A percentile compares a stretch with the other conserved stretches of the same genome.
These are phyloP conservation scores for Penicillium polonicum DNA, from an alignment of 2,329 filamentous ascomycete genomes.

Conservation along the genomic window DNA sequence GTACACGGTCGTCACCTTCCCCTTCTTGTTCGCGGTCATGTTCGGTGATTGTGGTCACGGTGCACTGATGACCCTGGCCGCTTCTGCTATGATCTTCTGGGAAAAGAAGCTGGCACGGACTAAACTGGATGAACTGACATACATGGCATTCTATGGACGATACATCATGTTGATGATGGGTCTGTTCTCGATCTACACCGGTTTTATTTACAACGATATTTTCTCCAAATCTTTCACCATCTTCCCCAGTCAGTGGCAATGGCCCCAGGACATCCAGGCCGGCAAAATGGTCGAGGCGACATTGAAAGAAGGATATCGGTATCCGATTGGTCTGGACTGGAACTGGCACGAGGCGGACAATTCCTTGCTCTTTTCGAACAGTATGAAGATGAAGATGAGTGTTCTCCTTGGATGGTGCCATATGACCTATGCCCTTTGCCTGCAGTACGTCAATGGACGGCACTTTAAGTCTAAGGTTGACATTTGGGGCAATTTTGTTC, in stretches of 20 bases:
- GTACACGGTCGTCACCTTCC: slow-evolving; percentile 94
- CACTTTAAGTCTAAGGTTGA: slow-evolving; percentile 95
- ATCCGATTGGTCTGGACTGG: slow-evolving; percentile 94
- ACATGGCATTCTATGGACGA: slow-evolving; percentile 97
- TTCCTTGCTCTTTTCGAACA: slow-evolving; percentile 92
- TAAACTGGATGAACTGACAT: slow-evolving; percentile 95
- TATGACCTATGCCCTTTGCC: slow-evolving; percentile 97
- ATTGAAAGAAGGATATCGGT: slow-evolving; percentile 74
- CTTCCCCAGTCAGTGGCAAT: slow-evolving; percentile 89
- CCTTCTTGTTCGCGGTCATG: slow-evolving; percentile 99
- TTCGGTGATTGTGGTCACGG: slow-evolving; percentile 98
- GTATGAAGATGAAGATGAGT: slow-evolving; percentile 99
- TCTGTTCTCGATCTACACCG: slow-evolving; percentile 93
- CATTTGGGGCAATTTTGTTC: slow-evolving; percentile 95
- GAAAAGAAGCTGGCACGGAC: slow-evolving; percentile 78
- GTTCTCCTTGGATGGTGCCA: slow-evolving; percentile 86
- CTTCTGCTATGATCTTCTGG: slow-evolving; percentile 92
- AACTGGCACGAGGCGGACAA: slow-evolving; percentile 97
- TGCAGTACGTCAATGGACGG: slow-evolving; percentile 87
- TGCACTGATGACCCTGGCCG: slow-evolving; percentile 78
- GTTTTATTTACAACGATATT: slow-evolving; percentile 94
- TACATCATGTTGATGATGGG: slow-evolving; percentile 99
- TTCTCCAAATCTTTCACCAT: slow-evolving; percentile 92
- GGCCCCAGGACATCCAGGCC: slow-evolving; percentile 66
- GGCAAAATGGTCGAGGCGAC: slow-evolving; percentile 64